Evolutionary conservation across 768 basidiomycete genomes (phyloP).

Genomic region (Leccinum disarticulatum): DNA sequence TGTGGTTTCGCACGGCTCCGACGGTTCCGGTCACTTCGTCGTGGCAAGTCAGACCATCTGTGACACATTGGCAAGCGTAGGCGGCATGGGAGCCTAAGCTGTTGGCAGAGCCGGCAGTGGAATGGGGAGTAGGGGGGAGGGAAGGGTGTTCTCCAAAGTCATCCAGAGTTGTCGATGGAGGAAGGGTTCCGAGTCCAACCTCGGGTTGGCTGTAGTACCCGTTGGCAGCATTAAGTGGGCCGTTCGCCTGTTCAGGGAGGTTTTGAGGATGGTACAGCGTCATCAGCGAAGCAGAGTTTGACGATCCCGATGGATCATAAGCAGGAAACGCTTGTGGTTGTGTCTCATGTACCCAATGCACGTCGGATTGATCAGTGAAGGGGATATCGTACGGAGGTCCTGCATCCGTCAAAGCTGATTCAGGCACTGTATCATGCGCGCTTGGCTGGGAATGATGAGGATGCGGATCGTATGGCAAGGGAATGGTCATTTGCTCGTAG

Average conservation of each 20-base stretch:
- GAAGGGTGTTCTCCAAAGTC: neutral
- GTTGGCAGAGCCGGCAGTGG: neutral
- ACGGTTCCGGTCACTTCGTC: slow-evolving; percentile 1
- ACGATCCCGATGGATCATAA: too few relatives aligned
- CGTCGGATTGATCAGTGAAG: neutral
- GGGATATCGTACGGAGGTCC: neutral
- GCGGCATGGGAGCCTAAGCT: neutral
- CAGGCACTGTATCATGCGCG: neutral
- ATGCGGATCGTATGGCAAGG: neutral
- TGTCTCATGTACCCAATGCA: neutral
- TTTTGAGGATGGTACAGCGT: neutral
- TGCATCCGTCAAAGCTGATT: neutral
- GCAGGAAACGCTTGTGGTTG: neutral
- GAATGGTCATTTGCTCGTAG: neutral
- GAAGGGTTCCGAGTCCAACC: neutral
- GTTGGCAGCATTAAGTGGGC: neutral
- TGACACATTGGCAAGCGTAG: slow-evolving; percentile 7
- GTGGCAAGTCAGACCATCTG: slow-evolving; percentile 4
- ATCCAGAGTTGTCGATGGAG: neutral
- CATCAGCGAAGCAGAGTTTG: neutral
- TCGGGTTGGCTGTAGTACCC: neutral
- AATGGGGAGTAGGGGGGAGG: neutral
- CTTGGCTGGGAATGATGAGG: neutral
- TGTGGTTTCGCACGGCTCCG: slow-evolving; percentile 16
- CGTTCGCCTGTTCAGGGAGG: neutral